phyloP scores from a whole-genome alignment of 257 asterid genomes.

The Coffea eugenioides region DNA sequence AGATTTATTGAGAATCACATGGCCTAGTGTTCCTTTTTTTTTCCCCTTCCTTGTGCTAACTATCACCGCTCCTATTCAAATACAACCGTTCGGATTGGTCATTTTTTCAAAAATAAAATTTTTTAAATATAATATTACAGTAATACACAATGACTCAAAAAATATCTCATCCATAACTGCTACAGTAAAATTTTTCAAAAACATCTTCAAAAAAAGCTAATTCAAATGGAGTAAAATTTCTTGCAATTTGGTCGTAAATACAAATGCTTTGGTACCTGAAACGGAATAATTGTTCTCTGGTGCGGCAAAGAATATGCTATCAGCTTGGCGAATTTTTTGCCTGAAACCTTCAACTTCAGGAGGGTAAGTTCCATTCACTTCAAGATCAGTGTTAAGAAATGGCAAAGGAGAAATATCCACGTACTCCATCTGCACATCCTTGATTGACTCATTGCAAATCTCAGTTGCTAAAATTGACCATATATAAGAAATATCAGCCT shows the following conservation, averaged over 20 bases:
- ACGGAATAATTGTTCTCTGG: conserved; percentile 82
- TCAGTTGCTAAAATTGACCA: conserved; percentile 44
- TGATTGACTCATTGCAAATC: conserved; percentile 44
- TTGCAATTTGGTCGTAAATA: background rate
- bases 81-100: too few species aligned
- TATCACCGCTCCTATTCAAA: too few species aligned
- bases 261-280: conserved; percentile 39
- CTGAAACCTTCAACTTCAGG: conserved; percentile 66
- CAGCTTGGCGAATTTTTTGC: conserved; percentile 61
- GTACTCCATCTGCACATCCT: conserved; percentile 63
- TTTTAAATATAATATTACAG: too few species aligned
- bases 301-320: conserved; percentile 63
- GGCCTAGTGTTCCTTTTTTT: background rate
- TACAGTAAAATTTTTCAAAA: too few species aligned
- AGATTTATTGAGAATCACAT: background rate
- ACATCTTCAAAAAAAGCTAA: too few species aligned
- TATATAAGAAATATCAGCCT: background rate
- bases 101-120: too few species aligned
- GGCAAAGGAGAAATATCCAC: conserved; percentile 66
- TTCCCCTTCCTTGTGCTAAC: too few species aligned
- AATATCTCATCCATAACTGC: too few species aligned
- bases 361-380: conserved; percentile 60
- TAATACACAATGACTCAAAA: too few species aligned
- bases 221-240: too few species aligned
- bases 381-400: conserved; percentile 71